Evolutionary conservation across 2,329 filamentous ascomycete genomes (phyloP).

Genomic region (Cadophora sp.): DNA sequence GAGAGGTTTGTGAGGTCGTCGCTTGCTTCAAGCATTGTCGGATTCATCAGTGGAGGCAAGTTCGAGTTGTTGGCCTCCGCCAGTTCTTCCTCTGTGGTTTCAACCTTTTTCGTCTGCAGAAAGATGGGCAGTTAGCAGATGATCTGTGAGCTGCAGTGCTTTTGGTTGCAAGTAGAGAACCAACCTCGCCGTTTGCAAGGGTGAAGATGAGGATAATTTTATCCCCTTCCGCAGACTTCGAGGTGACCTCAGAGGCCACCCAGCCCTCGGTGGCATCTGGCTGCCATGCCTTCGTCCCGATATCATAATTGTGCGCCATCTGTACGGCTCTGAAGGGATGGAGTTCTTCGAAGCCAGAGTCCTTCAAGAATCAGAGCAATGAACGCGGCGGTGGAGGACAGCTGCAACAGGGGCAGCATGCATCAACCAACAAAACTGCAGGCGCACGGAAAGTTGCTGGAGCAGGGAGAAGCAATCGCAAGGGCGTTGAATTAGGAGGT

Average conservation of each 20-base stretch:
- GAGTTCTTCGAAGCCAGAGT: constrained; percentile 28
- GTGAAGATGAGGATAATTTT: constrained; percentile 89
- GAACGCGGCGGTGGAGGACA: constrained; percentile 28
- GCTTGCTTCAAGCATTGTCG: constrained; percentile 96
- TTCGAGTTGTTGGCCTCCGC: constrained; percentile 77
- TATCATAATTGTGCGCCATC: constrained; percentile 95
- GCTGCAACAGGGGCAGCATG: constrained; percentile 30
- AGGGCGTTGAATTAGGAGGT: not conserved
- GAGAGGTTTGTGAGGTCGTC: constrained; percentile 97
- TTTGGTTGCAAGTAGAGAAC: constrained; percentile 36
- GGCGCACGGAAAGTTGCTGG: constrained; percentile 7
- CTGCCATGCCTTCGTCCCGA: constrained; percentile 98
- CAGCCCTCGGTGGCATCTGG: constrained; percentile 95
- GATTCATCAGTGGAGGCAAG: constrained; percentile 96
- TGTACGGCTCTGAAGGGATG: constrained; percentile 36
- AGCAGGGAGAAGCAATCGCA: constrained; percentile 3
- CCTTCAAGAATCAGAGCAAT: constrained; percentile 26
- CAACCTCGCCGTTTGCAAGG: constrained; percentile 91
- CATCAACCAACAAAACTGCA: constrained; percentile 19
- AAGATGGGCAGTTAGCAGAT: constrained; percentile 36
- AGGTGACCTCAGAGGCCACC: constrained; percentile 93
- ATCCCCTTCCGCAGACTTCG: constrained; percentile 82
- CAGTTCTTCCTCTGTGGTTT: constrained; percentile 78
- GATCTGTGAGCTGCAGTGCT: constrained; percentile 21
- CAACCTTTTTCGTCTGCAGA: constrained; percentile 75